Conservation (phyloP, 148 eudicot species). For the Cornus controversa region DNA sequence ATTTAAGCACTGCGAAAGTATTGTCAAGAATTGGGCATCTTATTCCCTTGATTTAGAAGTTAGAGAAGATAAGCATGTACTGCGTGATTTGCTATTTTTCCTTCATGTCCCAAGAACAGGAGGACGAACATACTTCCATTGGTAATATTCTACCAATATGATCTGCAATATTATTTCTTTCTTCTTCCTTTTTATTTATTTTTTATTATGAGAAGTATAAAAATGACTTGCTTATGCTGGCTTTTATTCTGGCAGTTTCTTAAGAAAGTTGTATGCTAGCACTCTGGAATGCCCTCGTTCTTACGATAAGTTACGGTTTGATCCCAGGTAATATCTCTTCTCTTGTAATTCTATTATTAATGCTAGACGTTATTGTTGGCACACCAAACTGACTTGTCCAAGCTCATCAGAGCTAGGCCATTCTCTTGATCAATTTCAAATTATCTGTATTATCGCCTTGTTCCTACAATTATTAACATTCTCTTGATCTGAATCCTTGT, state of each 20-base stretch:
- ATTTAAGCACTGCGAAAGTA: constrained; percentile 52
- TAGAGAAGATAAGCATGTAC: constrained; percentile 60
- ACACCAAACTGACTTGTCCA: not conserved
- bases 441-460: not conserved
- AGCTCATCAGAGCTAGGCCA: not conserved
- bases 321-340: constrained; percentile 64
- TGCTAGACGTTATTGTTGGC: constrained; percentile 1
- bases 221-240: not conserved
- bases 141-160: constrained; percentile 36
- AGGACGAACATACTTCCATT: constrained; percentile 82
- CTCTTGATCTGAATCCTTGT: too few relatives aligned
- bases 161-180: not conserved
- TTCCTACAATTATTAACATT: not conserved
- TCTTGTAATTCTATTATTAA: not conserved
- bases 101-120: constrained; percentile 94
- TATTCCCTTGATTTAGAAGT: constrained; percentile 49
- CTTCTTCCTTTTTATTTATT: not conserved
- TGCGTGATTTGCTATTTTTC: constrained; percentile 78
- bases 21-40: constrained; percentile 73
- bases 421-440: too few relatives aligned
- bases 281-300: constrained; percentile 84
- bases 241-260: constrained; percentile 53
- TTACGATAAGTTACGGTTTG: constrained; percentile 79
- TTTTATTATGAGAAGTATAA: not conserved
- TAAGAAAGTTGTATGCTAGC: constrained; percentile 73